Conservation (phyloP, 148 eudicot genomes). For the Camellia lanceoleosa region DNA sequence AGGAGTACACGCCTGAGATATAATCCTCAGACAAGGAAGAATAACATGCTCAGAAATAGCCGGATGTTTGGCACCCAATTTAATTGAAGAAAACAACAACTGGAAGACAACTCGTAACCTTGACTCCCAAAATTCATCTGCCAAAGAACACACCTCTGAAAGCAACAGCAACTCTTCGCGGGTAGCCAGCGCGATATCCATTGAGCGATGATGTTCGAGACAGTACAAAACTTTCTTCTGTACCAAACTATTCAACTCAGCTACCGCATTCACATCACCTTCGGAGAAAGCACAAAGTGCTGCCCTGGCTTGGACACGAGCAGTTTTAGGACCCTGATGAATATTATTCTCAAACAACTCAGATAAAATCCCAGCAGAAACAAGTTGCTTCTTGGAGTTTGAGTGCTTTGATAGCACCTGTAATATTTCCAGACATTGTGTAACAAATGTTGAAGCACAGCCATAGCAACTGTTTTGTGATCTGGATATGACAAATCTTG, state of each 20-base stretch:
- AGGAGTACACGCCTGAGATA: constrained; percentile 98
- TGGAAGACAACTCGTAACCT: constrained; percentile 96
- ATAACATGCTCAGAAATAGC: constrained; percentile 97
- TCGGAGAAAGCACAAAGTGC: constrained; percentile 98
- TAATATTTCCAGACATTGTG: constrained; percentile 91
- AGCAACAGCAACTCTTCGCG: constrained; percentile 93
- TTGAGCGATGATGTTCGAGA: constrained; percentile 98
- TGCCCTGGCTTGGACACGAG: constrained; percentile 96
- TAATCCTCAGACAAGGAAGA: constrained; percentile 92
- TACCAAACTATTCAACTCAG: constrained; percentile 79
- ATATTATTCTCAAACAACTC: constrained; percentile 98
- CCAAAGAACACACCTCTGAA: constrained; percentile 90
- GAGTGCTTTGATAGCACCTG: constrained; percentile 93
- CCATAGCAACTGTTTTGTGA: constrained; percentile 97
- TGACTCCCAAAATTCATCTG: constrained; percentile 98
- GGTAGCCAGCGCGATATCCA: constrained; percentile 93
- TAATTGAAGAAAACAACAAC: constrained; percentile 85
- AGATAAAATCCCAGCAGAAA: constrained; percentile 77
- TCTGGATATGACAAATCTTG: constrained; percentile 81
- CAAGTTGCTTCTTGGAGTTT: constrained; percentile 91
- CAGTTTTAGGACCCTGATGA: constrained; percentile 95
- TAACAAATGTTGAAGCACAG: constrained; percentile 92
- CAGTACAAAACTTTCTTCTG: constrained; percentile 93
- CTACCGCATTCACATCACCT: constrained; percentile 83
- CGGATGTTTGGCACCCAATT: constrained; percentile 93